Evolutionary conservation across 2,329 filamentous ascomycete species (phyloP).

Genomic region (Fusarium ambrosium): DNA sequence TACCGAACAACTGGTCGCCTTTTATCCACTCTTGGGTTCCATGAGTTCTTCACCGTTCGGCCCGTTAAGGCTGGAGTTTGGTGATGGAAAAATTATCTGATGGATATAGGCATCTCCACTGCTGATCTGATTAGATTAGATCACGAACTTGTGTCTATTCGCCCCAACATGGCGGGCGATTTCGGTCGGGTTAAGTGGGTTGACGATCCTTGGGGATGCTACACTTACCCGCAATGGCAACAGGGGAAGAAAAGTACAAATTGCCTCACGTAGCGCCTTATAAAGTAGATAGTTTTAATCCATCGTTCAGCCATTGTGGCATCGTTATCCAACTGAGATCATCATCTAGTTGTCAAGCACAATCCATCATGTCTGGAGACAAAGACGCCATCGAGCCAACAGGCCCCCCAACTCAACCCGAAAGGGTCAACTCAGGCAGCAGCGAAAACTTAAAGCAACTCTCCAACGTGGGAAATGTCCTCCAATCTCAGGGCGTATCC

Average conservation of each 20-base stretch:
- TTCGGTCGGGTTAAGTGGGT: neutral
- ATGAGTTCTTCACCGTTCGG: neutral
- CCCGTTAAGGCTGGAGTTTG: neutral
- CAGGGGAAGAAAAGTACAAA: conserved; percentile 4
- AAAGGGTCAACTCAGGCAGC: conserved; percentile 25
- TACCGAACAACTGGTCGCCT: neutral
- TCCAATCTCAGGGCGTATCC: conserved; percentile 46
- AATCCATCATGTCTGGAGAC: conserved; percentile 22
- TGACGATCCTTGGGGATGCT: neutral
- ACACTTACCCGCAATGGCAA: neutral
- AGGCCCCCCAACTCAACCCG: neutral
- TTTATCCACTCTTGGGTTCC: neutral
- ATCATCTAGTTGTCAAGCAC: neutral
- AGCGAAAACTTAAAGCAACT: conserved; percentile 28
- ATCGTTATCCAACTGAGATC: neutral
- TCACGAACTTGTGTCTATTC: neutral
- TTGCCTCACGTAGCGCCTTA: neutral
- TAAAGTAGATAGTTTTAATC: neutral
- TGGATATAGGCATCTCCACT: neutral
- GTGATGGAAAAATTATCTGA: conserved; percentile 7
- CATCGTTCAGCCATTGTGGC: neutral
- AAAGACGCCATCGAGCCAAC: conserved; percentile 22
- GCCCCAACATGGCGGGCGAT: neutral
- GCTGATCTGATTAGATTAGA: conserved; percentile 9
- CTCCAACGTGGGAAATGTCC: conserved; percentile 36